A percentile compares a stretch with the other conserved stretches of the same genome.
Conservation (phyloP, 176 grass and related monocot genomes). For the Poa annua region DNA sequence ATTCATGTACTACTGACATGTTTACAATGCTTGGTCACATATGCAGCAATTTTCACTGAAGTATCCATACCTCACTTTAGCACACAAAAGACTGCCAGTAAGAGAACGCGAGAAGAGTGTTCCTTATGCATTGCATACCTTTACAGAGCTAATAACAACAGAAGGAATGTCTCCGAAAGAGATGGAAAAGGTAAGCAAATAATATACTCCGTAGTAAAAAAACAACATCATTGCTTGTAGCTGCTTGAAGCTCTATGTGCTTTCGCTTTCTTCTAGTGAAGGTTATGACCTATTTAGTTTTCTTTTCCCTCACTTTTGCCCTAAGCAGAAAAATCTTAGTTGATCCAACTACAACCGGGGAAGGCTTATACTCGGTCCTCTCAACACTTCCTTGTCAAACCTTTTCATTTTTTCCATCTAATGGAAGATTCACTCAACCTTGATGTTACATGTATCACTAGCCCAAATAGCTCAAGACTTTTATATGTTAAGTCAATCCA, state of each 20-base stretch:
- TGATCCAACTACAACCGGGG: conserved; percentile 40
- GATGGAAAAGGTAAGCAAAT: too few species aligned
- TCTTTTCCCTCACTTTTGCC: conserved; percentile 34
- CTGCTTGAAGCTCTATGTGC: not conserved
- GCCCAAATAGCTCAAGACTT: conserved; percentile 7
- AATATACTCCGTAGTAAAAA: not conserved
- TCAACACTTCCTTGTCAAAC: conserved; percentile 15
- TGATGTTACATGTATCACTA: conserved; percentile 19
- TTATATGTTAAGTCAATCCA: conserved; percentile 5
- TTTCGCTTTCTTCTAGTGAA: not conserved
- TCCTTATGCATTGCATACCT: not conserved
- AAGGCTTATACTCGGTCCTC: conserved; percentile 37
- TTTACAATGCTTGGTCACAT: not conserved
- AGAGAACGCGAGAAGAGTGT: not conserved
- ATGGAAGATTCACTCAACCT: not conserved
- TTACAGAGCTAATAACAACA: not conserved
- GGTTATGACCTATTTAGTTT: not conserved
- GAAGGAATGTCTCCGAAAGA: not conserved
- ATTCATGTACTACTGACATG: not conserved
- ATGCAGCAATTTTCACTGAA: not conserved
- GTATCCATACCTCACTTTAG: not conserved
- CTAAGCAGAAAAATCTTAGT: not conserved
- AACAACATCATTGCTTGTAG: not conserved
- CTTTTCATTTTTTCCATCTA: conserved; percentile 27
- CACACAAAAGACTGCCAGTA: not conserved